phyloP scores from a whole-genome alignment of 352 stramenopile species.

The Phytophthora litchii region DNA sequence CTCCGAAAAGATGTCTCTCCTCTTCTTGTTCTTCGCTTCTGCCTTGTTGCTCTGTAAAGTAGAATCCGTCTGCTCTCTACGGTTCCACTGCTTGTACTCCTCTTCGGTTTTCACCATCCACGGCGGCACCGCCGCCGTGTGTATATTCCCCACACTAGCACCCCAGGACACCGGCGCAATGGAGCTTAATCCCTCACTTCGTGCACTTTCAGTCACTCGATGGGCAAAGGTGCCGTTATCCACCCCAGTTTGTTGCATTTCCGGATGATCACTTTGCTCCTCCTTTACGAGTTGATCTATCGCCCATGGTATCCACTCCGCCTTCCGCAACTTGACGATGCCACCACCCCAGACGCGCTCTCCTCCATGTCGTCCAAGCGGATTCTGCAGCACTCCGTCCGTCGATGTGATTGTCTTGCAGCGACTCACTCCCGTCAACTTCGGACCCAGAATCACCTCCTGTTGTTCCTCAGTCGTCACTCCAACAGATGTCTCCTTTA shows the following conservation, averaged over 20 bases:
- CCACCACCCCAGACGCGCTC: constrained; percentile 67
- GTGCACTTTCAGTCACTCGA: constrained; percentile 55
- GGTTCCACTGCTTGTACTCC: constrained; percentile 71
- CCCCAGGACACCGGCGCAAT: constrained; percentile 54
- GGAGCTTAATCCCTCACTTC: constrained; percentile 45
- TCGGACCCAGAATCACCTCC: constrained; percentile 12
- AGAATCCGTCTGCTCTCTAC: constrained; percentile 16
- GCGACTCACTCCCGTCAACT: neutral
- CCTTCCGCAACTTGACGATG: constrained; percentile 63
- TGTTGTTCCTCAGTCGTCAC: constrained; percentile 12
- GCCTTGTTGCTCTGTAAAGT: constrained; percentile 4
- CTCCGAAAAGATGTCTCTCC: constrained; percentile 43
- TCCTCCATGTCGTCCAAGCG: constrained; percentile 52
- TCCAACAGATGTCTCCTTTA: neutral
- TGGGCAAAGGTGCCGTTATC: constrained; percentile 30
- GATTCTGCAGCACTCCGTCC: constrained; percentile 57
- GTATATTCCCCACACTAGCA: constrained; percentile 57
- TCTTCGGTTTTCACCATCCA: constrained; percentile 79
- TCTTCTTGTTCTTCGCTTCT: constrained; percentile 12
- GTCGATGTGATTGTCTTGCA: constrained; percentile 39
- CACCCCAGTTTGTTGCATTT: constrained; percentile 7
- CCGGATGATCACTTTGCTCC: constrained; percentile 32
- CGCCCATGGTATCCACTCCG: constrained; percentile 56
- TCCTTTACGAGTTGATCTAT: constrained; percentile 65
- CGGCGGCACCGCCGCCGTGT: constrained; percentile 65